Evolutionary conservation across 2,329 filamentous ascomycete species (phyloP).

Genomic region (Chaetomium strumarium): DNA sequence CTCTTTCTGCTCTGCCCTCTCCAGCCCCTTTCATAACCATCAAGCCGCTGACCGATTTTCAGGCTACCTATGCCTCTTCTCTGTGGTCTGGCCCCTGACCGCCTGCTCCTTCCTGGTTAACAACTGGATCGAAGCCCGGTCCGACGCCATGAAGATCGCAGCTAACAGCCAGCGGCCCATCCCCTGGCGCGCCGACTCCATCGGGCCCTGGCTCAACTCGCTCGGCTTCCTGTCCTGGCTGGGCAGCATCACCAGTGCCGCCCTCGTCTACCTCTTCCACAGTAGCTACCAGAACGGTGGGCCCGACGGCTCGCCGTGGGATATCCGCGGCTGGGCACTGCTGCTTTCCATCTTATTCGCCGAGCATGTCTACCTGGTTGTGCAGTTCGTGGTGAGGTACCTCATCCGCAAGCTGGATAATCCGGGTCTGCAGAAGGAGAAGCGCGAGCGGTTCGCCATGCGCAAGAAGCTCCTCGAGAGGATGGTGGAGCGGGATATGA

Average conservation of each 20-base stretch:
- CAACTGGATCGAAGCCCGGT: constrained; percentile 92
- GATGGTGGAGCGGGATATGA: constrained; percentile 54
- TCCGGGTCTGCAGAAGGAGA: constrained; percentile 78
- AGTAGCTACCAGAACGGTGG: constrained; percentile 52
- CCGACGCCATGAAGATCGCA: constrained; percentile 91
- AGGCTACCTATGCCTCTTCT: constrained; percentile 87
- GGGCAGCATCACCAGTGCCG: constrained; percentile 79
- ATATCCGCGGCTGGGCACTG: constrained; percentile 73
- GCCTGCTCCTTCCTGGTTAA: constrained; percentile 85
- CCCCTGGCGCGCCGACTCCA: constrained; percentile 85
- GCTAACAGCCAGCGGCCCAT: constrained; percentile 82
- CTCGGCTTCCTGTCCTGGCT: constrained; percentile 91
- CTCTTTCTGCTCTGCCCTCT: neutral
- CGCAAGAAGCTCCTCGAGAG: constrained; percentile 75
- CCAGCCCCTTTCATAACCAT: neutral
- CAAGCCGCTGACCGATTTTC: constrained; percentile 17
- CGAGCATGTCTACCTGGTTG: constrained; percentile 82
- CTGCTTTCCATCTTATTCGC: constrained; percentile 77
- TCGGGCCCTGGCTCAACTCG: constrained; percentile 85
- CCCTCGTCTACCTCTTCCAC: constrained; percentile 84
- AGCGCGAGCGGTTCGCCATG: constrained; percentile 71
- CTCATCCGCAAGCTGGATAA: constrained; percentile 77
- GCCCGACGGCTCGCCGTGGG: constrained; percentile 58
- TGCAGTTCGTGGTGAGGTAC: constrained; percentile 65
- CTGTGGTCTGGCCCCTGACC: constrained; percentile 91